These are phyloP conservation scores for Venturia aucupariae DNA, from an alignment of 2,329 filamentous ascomycete species.

Conservation along the genomic window DNA sequence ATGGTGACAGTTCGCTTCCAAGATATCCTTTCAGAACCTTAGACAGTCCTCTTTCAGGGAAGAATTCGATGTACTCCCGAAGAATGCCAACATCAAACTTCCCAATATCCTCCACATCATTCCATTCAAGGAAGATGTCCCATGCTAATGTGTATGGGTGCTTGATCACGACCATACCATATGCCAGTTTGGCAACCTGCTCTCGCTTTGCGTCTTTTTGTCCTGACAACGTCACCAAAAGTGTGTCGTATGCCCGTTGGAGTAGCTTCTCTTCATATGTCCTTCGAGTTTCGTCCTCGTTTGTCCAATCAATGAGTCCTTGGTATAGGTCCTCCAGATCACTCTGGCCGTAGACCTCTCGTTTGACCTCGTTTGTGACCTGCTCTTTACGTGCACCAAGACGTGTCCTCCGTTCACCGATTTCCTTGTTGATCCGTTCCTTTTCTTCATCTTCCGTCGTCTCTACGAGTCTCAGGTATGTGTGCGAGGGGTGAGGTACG, in stretches of 20 bases:
- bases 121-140: slow-evolving; percentile 85
- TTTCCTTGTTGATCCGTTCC: slow-evolving; percentile 79
- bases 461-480: slow-evolving; percentile 73
- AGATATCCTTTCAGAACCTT: slow-evolving; percentile 77
- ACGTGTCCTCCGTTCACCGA: slow-evolving; percentile 78
- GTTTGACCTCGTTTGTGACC: slow-evolving; percentile 78
- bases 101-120: slow-evolving; percentile 62
- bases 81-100: slow-evolving; percentile 72
- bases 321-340: slow-evolving; percentile 72
- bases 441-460: slow-evolving; percentile 81
- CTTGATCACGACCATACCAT: slow-evolving; percentile 93
- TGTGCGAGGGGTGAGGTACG: slow-evolving; percentile 67
- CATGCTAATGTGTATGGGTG: slow-evolving; percentile 84
- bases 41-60: slow-evolving; percentile 72
- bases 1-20: slow-evolving; percentile 75
- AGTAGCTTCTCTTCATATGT: slow-evolving; percentile 86
- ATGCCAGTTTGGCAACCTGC: slow-evolving; percentile 66
- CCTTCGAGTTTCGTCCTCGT: slow-evolving; percentile 74
- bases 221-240: slow-evolving; percentile 58
- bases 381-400: slow-evolving; percentile 75
- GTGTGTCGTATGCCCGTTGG: slow-evolving; percentile 66
- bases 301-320: slow-evolving; percentile 81
- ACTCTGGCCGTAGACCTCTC: slow-evolving; percentile 69
- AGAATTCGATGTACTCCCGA: slow-evolving; percentile 70
- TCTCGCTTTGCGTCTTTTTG: slow-evolving; percentile 62